Percentiles rank a stretch among this genome's conserved stretches.
Evolutionary conservation across 331 rosid species (phyloP).

Genomic region (Rhamnella rubrinervis): DNA sequence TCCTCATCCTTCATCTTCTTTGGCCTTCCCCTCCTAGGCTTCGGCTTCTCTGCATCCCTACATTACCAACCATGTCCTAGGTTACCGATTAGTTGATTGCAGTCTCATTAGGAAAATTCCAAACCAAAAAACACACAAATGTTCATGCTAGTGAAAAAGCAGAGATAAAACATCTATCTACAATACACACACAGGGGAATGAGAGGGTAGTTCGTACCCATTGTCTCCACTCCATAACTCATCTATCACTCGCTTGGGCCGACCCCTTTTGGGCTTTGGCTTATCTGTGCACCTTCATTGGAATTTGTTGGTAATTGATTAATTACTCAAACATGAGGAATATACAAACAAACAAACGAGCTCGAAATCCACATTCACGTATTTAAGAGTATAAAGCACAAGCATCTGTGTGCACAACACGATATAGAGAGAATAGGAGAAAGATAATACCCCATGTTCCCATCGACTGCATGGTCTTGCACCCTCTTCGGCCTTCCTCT

Average conservation of each 20-base stretch:
- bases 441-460: background rate
- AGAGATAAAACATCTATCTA: too few relatives aligned
- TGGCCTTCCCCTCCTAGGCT: conserved; percentile 18
- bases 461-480: background rate
- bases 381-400: background rate
- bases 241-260: background rate
- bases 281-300: conserved; percentile 1
- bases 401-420: background rate
- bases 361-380: background rate
- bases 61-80: background rate
- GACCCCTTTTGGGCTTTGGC: conserved; percentile 1
- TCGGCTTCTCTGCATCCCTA: conserved; percentile 1
- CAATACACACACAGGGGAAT: background rate
- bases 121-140: background rate
- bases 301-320: background rate
- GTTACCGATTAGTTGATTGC: background rate
- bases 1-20: background rate
- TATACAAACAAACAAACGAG: background rate
- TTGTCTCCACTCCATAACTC: background rate
- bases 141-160: too few relatives aligned
- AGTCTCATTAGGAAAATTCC: background rate
- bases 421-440: background rate
- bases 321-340: background rate
- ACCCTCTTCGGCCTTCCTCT: background rate
- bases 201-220: background rate